Conservation (phyloP, 768 basidiomycete species). For the Pleurotus platypus region DNA sequence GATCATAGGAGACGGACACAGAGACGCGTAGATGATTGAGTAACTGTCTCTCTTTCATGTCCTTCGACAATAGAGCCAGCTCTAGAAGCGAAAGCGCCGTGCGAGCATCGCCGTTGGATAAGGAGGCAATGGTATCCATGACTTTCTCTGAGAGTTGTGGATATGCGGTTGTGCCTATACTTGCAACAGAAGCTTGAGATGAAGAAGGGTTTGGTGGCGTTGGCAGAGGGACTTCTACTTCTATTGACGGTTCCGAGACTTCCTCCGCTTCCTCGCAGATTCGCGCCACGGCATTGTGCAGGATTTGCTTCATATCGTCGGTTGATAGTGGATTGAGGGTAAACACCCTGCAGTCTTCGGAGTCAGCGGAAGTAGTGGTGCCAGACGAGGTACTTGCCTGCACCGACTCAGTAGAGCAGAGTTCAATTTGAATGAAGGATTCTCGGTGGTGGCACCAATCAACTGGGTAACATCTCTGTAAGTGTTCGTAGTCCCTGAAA, state of each 20-base stretch:
- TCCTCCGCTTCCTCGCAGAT: slow-evolving; percentile 11
- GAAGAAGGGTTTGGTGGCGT: slow-evolving; percentile 2
- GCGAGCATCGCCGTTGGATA: slow-evolving; percentile 69
- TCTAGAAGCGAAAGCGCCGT: slow-evolving; percentile 78
- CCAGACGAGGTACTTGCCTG: slow-evolving; percentile 42
- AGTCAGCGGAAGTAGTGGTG: slow-evolving; percentile 9
- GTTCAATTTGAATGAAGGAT: slow-evolving; percentile 82
- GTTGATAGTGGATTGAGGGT: slow-evolving; percentile 66
- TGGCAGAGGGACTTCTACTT: neutral
- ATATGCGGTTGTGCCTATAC: slow-evolving; percentile 9
- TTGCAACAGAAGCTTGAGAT: slow-evolving; percentile 7
- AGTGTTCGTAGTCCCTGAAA: no score
- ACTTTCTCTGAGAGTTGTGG: slow-evolving; percentile 45
- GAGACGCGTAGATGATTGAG: slow-evolving; percentile 58
- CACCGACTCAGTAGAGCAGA: slow-evolving; percentile 73
- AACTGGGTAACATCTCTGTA: slow-evolving; percentile 31
- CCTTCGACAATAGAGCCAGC: slow-evolving; percentile 47
- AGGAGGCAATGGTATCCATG: slow-evolving; percentile 44
- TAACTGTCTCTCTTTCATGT: slow-evolving; percentile 42
- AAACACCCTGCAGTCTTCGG: slow-evolving; percentile 54
- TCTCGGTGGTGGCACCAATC: slow-evolving; percentile 86
- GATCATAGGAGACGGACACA: slow-evolving; percentile 66
- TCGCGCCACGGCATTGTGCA: slow-evolving; percentile 47
- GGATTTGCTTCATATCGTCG: slow-evolving; percentile 53
- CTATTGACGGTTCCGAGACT: neutral